Evolutionary conservation across 768 basidiomycete species (phyloP), one percentile per base, ranked within the genome.

Genomic region (Leccinum barrowsii): DNA sequence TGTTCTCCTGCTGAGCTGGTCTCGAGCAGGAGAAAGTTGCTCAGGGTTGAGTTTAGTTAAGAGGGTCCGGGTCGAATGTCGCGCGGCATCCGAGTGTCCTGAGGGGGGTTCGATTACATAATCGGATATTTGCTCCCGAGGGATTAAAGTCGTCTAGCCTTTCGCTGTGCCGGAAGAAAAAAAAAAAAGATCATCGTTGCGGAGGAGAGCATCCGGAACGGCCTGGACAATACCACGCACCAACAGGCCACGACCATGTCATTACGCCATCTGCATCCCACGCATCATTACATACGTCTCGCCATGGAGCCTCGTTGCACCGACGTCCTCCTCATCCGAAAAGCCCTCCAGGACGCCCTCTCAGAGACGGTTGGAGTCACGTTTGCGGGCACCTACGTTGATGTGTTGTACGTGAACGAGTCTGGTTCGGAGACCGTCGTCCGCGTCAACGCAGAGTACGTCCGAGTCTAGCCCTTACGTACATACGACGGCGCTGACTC

Each of bases 291-390:
- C 69, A 60, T 69, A 52, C 64, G 62, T 10, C 58, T 69, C 52
- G n/a, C 51, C 35, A 53, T 69, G 54, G 55, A 58, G 52, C 66
- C 69, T 54, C 66, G 59, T 59, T 70, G 69, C 55, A 60, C 53
- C 5, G 82, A 85, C 26, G 73, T 68, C 17, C 73, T 86, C 7
- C 70, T 70, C 46, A 64, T 87, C 26, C 74, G 86, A 19, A 86
- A 83, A 68, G 58, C 75, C 2, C 67, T 89, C 21, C 83, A 85
- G 63, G 81, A 85, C 28, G 76, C 80, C 0, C 72, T 89, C 42
- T 54, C 73, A 7, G 80, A 83, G 63, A 73, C 77, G 8, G 86
- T 86, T 61, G 87, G 87, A 3, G 58, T 78, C 42, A 80, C 82
- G 4, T 73, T 73, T 8, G 77, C 85, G 1, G 74, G 77, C 50